These are phyloP conservation scores for Lepidium campestre DNA, from an alignment of 441 rosid species.

Conservation along the genomic window DNA sequence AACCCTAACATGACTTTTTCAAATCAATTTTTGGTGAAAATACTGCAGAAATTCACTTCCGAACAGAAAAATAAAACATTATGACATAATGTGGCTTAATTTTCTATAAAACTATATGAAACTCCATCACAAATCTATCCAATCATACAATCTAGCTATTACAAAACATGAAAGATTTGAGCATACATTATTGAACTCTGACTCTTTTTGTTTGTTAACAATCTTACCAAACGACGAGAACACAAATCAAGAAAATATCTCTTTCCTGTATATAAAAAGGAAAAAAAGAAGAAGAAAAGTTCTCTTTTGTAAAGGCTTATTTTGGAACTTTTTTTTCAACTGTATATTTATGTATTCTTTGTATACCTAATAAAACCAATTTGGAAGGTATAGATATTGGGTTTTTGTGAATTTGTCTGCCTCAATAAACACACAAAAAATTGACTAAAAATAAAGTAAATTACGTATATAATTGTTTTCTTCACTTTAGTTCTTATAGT, in stretches of 20 bases:
- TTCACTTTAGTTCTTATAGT: background rate
- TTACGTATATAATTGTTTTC: background rate
- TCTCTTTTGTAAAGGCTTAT: constrained; percentile 15
- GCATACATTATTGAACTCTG: constrained; percentile 1
- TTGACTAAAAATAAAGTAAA: background rate
- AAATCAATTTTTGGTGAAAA: too few relatives aligned
- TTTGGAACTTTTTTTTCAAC: constrained; percentile 6
- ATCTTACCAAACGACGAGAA: background rate
- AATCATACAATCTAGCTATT: too few relatives aligned
- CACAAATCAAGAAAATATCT: background rate
- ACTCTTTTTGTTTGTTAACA: background rate
- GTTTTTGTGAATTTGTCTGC: background rate
- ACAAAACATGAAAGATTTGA: background rate
- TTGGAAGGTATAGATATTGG: constrained; percentile 14
- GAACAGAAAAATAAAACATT: background rate
- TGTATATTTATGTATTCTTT: background rate
- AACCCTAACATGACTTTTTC: too few relatives aligned
- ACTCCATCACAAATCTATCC: too few relatives aligned
- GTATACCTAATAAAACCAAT: background rate
- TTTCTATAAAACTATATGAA: background rate
- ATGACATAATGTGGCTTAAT: background rate
- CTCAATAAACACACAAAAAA: constrained; percentile 6
- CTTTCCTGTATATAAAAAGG: background rate
- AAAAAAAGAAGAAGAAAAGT: background rate
- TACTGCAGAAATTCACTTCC: too few relatives aligned